These are phyloP conservation scores for Cryptosporidium ubiquitum DNA, from an alignment of 169 alveolate genomes.

Conservation along the genomic window DNA sequence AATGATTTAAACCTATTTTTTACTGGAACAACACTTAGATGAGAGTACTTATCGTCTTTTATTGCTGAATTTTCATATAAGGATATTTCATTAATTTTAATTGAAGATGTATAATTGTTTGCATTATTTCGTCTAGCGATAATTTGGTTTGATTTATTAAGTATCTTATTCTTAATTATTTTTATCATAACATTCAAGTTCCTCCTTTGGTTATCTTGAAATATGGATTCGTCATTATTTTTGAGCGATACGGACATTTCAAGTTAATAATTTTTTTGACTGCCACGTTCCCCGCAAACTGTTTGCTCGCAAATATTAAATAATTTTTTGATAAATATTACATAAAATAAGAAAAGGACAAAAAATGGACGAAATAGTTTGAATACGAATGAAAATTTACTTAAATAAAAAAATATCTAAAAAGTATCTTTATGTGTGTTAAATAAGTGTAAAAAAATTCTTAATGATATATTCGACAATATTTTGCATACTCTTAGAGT, in stretches of 20 bases:
- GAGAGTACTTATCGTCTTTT: background rate
- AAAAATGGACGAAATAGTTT: background rate
- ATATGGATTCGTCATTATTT: slow-evolving; percentile 3
- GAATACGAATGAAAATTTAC: background rate
- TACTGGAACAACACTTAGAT: background rate
- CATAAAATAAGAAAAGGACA: background rate
- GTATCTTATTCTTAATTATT: background rate
- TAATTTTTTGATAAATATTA: background rate
- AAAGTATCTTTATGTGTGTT: background rate
- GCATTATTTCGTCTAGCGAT: background rate
- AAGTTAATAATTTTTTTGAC: background rate
- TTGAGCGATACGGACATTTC: slow-evolving; percentile 14
- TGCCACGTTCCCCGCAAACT: background rate
- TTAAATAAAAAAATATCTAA: no score
- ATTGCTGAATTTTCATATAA: background rate
- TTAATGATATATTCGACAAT: no score
- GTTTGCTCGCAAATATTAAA: background rate
- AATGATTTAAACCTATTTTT: background rate
- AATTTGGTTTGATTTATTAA: background rate
- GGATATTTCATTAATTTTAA: background rate
- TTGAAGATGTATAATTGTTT: background rate
- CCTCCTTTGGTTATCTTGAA: background rate
- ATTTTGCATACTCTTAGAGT: background rate
- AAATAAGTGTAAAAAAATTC: background rate
- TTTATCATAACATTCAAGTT: background rate